Evolutionary conservation across 192 early-diverging fungal species (phyloP), one percentile per base, ranked within the genome.

Genomic region (Obelidium mucronatum): DNA sequence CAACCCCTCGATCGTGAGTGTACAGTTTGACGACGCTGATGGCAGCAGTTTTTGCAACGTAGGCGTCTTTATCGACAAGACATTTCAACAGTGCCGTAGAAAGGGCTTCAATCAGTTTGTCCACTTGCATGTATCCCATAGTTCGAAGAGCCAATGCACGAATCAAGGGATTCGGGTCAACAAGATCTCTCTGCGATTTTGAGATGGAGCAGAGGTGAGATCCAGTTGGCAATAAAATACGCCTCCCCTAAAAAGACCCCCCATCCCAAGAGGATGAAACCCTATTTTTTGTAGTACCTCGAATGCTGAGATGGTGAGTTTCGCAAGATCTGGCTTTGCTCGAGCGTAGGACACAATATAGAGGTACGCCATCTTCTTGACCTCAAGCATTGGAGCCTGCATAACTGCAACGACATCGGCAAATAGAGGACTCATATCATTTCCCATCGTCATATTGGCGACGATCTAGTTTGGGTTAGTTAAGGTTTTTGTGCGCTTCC

Each of bases 401-500:
- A 99, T 99, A 86, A 97, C 97, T 80, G 98, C 98, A 40, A 99
- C 89, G 24, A 99, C 96, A 73, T 99, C 97, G 0, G 96, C 93
- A 66, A 99, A 99, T 30, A 99, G 86, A 1, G 91, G 90, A 69
- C 91, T 93, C 70, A 99, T 97, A 80, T 99, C 97, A 77, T 99
- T 99, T 72, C 97, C 97, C 37, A 99, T 94, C 8, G 97, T 99
- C 97, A 99, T 99, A 83, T 99, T 99, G 52, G 97, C 97, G 80
- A 99, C 98, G 54, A 99, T 97, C 80, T 96, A 34, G 39, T 31
- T 13, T n/a, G n/a, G 6, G 56, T 6, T 6, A 6, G 56, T 31
- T 59, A 24, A 6, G 56, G 56, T 5, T 31, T 30, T 59, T 93
- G 8, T 59, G 24, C 6, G n/a, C 24, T 59, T 8, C 56, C 56